phyloP scores from a whole-genome alignment of 768 basidiomycete genomes.

The Leucocoprinus leucothites region DNA sequence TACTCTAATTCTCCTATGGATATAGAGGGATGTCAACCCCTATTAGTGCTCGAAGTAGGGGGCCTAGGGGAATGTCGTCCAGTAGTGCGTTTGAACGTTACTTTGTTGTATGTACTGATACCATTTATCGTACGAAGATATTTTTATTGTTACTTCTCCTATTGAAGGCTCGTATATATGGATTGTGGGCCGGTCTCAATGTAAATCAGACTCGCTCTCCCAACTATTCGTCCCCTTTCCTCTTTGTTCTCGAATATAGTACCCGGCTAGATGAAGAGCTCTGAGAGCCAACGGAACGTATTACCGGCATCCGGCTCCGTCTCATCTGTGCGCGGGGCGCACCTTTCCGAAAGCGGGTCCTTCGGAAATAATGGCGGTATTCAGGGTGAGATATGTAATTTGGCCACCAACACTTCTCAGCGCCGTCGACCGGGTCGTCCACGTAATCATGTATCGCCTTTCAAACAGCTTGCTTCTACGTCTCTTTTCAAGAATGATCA shows the following conservation, averaged over 20 bases:
- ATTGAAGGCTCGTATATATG: too few species aligned
- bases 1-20: background rate
- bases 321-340: too few species aligned
- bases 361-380: background rate
- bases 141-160: background rate
- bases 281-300: background rate
- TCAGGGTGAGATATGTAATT: background rate
- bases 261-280: background rate
- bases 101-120: slow-evolving; percentile 1
- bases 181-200: background rate
- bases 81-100: background rate
- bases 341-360: too few species aligned
- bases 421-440: background rate
- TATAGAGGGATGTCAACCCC: too few species aligned
- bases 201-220: background rate
- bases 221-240: background rate
- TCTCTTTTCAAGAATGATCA: background rate
- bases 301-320: background rate
- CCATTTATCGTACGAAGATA: background rate
- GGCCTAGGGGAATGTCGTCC: background rate
- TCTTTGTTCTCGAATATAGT: background rate
- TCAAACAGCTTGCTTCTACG: background rate
- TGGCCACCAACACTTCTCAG: background rate
- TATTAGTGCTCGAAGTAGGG: too few species aligned
- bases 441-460: too few species aligned